A percentile compares a stretch with the other conserved stretches of the same genome.
These are phyloP conservation scores for Naganishia albida DNA, from an alignment of 1,284 basidiomycete species.

Conservation along the genomic window DNA sequence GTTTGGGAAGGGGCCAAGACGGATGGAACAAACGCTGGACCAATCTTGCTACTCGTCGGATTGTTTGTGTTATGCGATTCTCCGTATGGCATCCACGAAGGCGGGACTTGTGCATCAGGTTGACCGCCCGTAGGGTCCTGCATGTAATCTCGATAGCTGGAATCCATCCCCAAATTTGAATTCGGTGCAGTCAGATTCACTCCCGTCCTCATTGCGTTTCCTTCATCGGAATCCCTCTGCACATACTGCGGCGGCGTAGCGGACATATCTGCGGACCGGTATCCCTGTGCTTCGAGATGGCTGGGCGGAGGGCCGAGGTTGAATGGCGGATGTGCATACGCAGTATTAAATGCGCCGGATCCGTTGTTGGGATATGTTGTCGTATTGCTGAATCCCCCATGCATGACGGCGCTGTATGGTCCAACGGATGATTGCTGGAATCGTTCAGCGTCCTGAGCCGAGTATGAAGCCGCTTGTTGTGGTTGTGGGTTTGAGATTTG, in stretches of 20 bases:
- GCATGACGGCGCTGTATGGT: neutral
- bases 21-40: conserved; percentile 6
- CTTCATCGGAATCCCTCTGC: conserved; percentile 24
- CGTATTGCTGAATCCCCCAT: conserved; percentile 12
- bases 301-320: neutral
- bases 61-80: neutral
- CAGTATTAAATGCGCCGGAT: conserved; percentile 14
- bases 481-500: conserved; percentile 22
- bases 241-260: conserved; percentile 25
- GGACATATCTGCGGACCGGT: neutral
- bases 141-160: neutral
- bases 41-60: neutral
- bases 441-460: neutral
- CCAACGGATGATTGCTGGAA: conserved; percentile 7
- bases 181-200: conserved; percentile 22
- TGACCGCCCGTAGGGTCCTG: neutral
- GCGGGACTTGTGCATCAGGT: neutral
- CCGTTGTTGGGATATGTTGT: conserved; percentile 8
- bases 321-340: conserved; percentile 28
- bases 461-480: neutral
- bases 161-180: conserved; percentile 21
- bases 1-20: neutral
- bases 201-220: conserved; percentile 1
- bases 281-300: neutral
- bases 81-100: neutral